phyloP scores from a whole-genome alignment of 164 flowering plant genomes.

The grape (Vitis vinifera) region ASM3070453v1 NC_081805.1:2415001-2415500 shows the following conservation, averaged over 20 bases:
- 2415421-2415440: background rate
- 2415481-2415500: no score
- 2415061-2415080: conserved; percentile 56
- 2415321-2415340: no score
- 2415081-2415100: conserved; percentile 70
- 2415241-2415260: background rate
- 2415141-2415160: conserved; percentile 80
- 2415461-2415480: no score
- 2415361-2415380: background rate
- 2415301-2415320: background rate
- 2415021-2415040: conserved; percentile 53
- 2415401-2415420: background rate
- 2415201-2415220: background rate
- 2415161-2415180: conserved; percentile 88
- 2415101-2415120: conserved; percentile 74
- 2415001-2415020: conserved; percentile 1
- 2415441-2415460: no score
- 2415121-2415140: conserved; percentile 73
- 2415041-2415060: conserved; percentile 61
- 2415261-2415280: background rate
- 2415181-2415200: conserved; percentile 57
- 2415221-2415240: background rate
- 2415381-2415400: background rate
- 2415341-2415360: no score
- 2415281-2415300: background rate